Evolutionary conservation across 305 asterid genomes (phyloP), one percentile per base, ranked within the genome.

Genomic region (Solanum chacoense): DNA sequence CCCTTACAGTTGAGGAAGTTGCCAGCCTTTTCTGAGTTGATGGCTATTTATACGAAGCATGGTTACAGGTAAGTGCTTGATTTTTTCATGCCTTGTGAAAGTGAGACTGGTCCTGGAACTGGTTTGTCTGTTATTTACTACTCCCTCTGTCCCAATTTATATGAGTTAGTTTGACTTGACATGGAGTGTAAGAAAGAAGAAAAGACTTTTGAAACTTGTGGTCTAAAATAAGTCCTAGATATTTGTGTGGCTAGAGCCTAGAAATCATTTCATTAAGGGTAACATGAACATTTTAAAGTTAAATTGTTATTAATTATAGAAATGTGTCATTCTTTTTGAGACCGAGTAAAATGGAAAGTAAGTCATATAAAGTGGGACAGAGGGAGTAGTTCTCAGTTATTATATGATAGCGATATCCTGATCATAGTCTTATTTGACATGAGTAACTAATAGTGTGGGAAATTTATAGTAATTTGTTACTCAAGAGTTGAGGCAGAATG

Each of bases 21-120:
- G 93, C 97, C 98, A 55, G 97, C 97, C 87, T 98, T 95, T 89
- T 89, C 93, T 29, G 98, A 95, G 90, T 92, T 98, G 93, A 87
- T 91, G 83, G 90, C 93, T 88, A 96, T 94, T 91, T 98, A 98
- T 87, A 87, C 94, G 34, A 92, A 92, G 88, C 95, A 91, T 83
- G 97, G 98, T 91, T 96, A 96, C 96, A 94, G 99, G 99, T 96
- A 90, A 76, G 55, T 59, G 89, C 84, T 65, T 88, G 29, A 76
- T 88, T 59, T 88, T 79, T 55, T 87, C 76, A 88, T 76, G 36
- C 67, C 18, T 77, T 71, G 79, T n/a, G 20, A 76, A 35, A 14
- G 26, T n/a, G 85, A 45, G 85, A 65, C 75, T 87, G 85, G 73
- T 86, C 67, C 73, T 55, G 87, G 22, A 34, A 32, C n/a, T 59